Evolutionary conservation across 306 rosid genomes (phyloP), one percentile per base, ranked within the genome.

Genomic region (Medicago arabica): DNA sequence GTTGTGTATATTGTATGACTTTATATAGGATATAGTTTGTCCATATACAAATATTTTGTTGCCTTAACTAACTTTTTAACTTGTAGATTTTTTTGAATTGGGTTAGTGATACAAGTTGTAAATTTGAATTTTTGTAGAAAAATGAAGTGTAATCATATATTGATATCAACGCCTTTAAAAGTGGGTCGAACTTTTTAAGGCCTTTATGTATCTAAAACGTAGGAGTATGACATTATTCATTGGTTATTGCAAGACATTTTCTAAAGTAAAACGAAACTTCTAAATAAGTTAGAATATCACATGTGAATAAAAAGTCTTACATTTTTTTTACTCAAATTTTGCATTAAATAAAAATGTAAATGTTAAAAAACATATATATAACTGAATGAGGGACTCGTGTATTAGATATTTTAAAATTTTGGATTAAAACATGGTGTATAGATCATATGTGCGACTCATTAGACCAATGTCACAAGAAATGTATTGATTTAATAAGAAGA

Each of bases 1-100:
- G 74, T 41, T 87, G 87, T 79, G 81, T 69, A 83, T 85, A 80
- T 36, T 83, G 85, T 78, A 83, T 67, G 79, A 79, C 53, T 69
- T 60, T 60, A 49, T 60, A 49, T 83, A 87, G 87, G 81, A 60
- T 50, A 74, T 62, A 68, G 84, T 58, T 80, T 72, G 67, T 72
- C 28, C 74, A 78, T 77, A 78, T 72, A 57, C 74, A 58, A 76
- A 59, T 71, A 62, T 54, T 68, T 9, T 44, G 74, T 75, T 73
- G 17, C 59, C 58, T 72, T 81, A 38, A 70, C 66, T 71, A 44
- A 58, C 47, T 60, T 81, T 13, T 34, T 72, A 57, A 49, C 60
- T 43, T 3, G 63, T 77, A 76, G 77, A 59, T 28, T 72, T 47
- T 47, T 78, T 75, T 69, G 69, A 66, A 67, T 67, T 71, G 2